Conservation (phyloP, 352 stramenopile genomes). For the Phytopythium boreale region DNA sequence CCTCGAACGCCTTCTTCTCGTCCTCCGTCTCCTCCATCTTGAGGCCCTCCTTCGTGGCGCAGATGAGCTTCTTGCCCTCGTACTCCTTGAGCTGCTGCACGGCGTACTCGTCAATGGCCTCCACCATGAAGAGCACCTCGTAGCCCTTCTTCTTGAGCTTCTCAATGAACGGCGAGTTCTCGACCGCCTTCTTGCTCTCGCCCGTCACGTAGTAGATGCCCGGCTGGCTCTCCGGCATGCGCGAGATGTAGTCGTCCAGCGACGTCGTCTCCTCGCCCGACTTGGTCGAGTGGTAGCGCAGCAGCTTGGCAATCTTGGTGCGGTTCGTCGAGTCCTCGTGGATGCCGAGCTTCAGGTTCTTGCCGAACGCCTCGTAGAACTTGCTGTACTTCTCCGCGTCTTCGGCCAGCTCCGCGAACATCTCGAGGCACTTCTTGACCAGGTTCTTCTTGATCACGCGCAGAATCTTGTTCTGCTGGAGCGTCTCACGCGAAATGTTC, state of each 20-base stretch:
- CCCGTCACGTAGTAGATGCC: slow-evolving; percentile 98
- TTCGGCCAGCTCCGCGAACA: slow-evolving; percentile 94
- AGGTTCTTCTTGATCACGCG: slow-evolving; percentile 99
- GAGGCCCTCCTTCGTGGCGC: slow-evolving; percentile 97
- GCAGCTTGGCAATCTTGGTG: slow-evolving; percentile 94
- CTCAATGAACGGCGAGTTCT: slow-evolving; percentile 97
- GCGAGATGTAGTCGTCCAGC: slow-evolving; percentile 95
- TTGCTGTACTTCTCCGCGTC: slow-evolving; percentile 91
- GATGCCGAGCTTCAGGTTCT: slow-evolving; percentile 98
- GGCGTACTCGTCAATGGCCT: slow-evolving; percentile 98
- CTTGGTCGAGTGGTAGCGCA: slow-evolving; percentile 96
- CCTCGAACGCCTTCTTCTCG: slow-evolving; percentile 97
- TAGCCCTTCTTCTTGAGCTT: slow-evolving; percentile 95
- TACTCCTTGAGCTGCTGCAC: slow-evolving; percentile 93
- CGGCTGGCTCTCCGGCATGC: slow-evolving; percentile 99
- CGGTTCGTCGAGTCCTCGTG: slow-evolving; percentile 97
- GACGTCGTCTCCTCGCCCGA: slow-evolving; percentile 91
- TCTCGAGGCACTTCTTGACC: slow-evolving; percentile 98
- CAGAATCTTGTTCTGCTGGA: slow-evolving; percentile 99
- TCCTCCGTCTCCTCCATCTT: slow-evolving; percentile 99
- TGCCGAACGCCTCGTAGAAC: slow-evolving; percentile 98
- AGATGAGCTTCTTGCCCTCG: slow-evolving; percentile 95
- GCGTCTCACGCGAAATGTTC: slow-evolving; percentile 98
- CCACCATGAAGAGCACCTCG: slow-evolving; percentile 98
- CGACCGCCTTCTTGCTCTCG: slow-evolving; percentile 90